Evolutionary conservation across 2,329 filamentous ascomycete species (phyloP).

Genomic region (Phialophora verrucosa): DNA sequence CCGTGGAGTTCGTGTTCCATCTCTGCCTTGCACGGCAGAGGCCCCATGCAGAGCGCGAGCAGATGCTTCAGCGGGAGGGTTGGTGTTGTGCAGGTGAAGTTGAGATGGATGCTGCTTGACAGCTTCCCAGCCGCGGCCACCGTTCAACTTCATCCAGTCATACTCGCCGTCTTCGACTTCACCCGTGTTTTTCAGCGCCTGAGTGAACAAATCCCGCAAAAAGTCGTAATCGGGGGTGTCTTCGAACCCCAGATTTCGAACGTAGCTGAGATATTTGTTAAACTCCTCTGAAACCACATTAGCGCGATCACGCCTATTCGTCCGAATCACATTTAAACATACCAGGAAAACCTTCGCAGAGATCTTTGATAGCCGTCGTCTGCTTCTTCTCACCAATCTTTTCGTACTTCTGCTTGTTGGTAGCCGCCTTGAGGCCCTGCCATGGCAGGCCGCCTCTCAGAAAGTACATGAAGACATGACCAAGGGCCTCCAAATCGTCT

Average conservation of each 20-base stretch:
- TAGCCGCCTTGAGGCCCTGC: slow-evolving; percentile 64
- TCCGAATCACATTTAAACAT: slow-evolving; percentile 40
- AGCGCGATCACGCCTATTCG: slow-evolving; percentile 37
- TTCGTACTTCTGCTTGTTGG: slow-evolving; percentile 95
- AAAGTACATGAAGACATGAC: slow-evolving; percentile 74
- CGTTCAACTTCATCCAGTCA: slow-evolving; percentile 99
- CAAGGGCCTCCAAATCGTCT: slow-evolving; percentile 89
- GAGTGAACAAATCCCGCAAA: slow-evolving; percentile 92
- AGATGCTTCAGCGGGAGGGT: slow-evolving; percentile 78
- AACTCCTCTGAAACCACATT: slow-evolving; percentile 73
- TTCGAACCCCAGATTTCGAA: slow-evolving; percentile 96
- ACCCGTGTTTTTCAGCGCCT: slow-evolving; percentile 90
- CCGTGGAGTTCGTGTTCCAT: slow-evolving; percentile 55
- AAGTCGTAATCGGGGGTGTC: slow-evolving; percentile 99
- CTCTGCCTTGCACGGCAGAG: slow-evolving; percentile 48
- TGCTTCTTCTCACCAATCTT: slow-evolving; percentile 99
- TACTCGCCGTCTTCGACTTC: slow-evolving; percentile 98
- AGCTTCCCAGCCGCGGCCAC: slow-evolving; percentile 88
- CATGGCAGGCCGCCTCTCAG: slow-evolving; percentile 69
- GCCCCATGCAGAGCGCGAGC: slow-evolving; percentile 81
- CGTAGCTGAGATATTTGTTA: slow-evolving; percentile 95
- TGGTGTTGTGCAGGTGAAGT: slow-evolving; percentile 79
- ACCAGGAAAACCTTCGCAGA: slow-evolving; percentile 92
- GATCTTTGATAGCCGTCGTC: slow-evolving; percentile 93
- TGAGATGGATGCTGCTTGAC: slow-evolving; percentile 73